phyloP scores from a whole-genome alignment of 108 stramenopile species.

The Cyclotella kingstonii region DNA sequence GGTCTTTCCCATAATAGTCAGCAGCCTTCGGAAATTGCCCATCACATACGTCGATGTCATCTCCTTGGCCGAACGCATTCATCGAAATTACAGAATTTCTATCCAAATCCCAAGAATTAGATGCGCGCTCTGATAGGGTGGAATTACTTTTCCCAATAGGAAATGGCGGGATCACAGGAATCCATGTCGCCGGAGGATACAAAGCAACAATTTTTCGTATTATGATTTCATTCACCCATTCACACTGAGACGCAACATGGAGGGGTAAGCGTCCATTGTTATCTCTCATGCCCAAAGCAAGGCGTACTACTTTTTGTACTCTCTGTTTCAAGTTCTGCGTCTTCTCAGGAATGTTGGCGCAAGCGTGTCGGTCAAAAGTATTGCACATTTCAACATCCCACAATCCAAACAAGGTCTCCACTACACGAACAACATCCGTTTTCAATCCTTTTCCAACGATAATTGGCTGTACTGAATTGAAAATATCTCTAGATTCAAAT shows the following conservation, averaged over 20 bases:
- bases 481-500: conserved; percentile 19
- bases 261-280: conserved; percentile 26
- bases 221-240: conserved; percentile 19
- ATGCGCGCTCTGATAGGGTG: conserved; percentile 3
- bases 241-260: conserved; percentile 26
- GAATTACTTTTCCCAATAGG: neutral
- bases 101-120: conserved; percentile 8
- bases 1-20: conserved; percentile 15
- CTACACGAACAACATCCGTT: conserved; percentile 4
- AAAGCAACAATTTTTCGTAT: conserved; percentile 16
- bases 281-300: conserved; percentile 28
- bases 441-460: neutral
- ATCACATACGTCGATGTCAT: conserved; percentile 5
- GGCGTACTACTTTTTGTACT: neutral
- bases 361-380: neutral
- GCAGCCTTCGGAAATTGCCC: conserved; percentile 19
- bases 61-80: neutral
- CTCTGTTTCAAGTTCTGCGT: neutral
- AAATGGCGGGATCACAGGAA: conserved; percentile 12
- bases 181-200: conserved; percentile 21
- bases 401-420: conserved; percentile 12
- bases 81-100: conserved; percentile 6
- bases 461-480: neutral
- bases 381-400: conserved; percentile 4
- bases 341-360: neutral